Evolutionary conservation across 2,329 filamentous ascomycete genomes (phyloP).

Genomic region (Nothophaeocryptopus gaeumannii): DNA sequence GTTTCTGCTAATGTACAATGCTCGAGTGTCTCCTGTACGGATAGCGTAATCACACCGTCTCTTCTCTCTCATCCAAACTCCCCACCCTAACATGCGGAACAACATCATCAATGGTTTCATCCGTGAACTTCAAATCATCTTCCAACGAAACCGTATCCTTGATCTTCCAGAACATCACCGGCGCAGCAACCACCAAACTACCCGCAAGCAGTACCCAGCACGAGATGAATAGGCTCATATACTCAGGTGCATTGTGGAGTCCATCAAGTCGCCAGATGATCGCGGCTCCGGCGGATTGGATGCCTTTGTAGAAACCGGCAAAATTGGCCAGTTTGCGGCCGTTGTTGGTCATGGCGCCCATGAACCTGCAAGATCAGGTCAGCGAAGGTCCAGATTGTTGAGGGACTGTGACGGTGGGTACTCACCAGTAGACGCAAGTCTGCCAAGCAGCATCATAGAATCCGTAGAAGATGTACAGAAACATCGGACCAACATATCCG

Average conservation of each 20-base stretch:
- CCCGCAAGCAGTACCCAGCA: slow-evolving; percentile 73
- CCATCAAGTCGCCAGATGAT: slow-evolving; percentile 70
- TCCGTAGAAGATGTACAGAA: slow-evolving; percentile 85
- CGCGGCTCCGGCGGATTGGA: slow-evolving; percentile 81
- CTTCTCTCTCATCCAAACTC: too few species aligned
- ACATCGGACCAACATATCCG: slow-evolving; percentile 73
- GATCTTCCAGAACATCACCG: slow-evolving; percentile 75
- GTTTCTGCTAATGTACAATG: too few species aligned
- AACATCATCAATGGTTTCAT: slow-evolving; percentile 75
- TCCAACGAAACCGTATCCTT: slow-evolving; percentile 72
- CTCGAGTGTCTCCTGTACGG: too few species aligned
- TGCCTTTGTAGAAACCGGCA: slow-evolving; percentile 82
- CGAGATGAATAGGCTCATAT: slow-evolving; percentile 67
- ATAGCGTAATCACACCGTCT: too few species aligned
- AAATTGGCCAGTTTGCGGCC: slow-evolving; percentile 87
- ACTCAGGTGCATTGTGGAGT: slow-evolving; percentile 52
- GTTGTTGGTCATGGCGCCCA: slow-evolving; percentile 89
- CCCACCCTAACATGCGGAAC: slow-evolving; percentile 4
- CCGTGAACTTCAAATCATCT: slow-evolving; percentile 80
- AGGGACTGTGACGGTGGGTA: background rate
- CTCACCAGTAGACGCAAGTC: slow-evolving; percentile 77
- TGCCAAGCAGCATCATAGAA: slow-evolving; percentile 89
- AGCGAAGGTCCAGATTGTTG: background rate
- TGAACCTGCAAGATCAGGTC: slow-evolving; percentile 53
- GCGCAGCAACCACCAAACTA: slow-evolving; percentile 70